These are phyloP conservation scores for Beta macrorhiza DNA, from an alignment of 179 eudicot species.

Conservation along the genomic window DNA sequence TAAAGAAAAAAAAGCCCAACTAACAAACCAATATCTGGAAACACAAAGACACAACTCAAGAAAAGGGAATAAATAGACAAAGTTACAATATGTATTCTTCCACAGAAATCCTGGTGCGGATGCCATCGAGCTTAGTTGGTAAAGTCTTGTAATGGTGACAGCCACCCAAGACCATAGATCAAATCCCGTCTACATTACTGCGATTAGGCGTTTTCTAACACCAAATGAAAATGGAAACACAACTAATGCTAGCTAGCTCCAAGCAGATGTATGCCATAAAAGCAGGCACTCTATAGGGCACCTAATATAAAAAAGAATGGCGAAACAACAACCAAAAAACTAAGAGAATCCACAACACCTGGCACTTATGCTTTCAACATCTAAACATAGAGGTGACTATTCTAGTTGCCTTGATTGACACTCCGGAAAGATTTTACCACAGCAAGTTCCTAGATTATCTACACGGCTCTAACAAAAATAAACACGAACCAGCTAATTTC, in stretches of 20 bases:
- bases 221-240: no score
- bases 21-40: neutral
- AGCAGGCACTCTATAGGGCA: neutral
- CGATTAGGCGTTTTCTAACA: no score
- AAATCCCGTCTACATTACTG: no score
- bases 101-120: no score
- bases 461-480: neutral
- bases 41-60: neutral
- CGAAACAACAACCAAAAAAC: neutral
- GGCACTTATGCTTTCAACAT: neutral
- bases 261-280: neutral
- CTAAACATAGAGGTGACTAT: neutral
- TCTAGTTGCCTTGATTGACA: neutral
- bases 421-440: neutral
- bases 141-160: no score
- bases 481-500: neutral
- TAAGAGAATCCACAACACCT: neutral
- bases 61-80: neutral
- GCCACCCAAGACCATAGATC: no score
- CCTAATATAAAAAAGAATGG: neutral
- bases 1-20: neutral
- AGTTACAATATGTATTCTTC: neutral
- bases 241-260: neutral
- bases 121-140: no score
- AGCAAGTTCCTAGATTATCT: slow-evolving; percentile 9